A percentile compares a stretch with the other conserved stretches of the same genome.
Conservation (phyloP, 441 rosid species). For the Gossypium gossypioides region DNA sequence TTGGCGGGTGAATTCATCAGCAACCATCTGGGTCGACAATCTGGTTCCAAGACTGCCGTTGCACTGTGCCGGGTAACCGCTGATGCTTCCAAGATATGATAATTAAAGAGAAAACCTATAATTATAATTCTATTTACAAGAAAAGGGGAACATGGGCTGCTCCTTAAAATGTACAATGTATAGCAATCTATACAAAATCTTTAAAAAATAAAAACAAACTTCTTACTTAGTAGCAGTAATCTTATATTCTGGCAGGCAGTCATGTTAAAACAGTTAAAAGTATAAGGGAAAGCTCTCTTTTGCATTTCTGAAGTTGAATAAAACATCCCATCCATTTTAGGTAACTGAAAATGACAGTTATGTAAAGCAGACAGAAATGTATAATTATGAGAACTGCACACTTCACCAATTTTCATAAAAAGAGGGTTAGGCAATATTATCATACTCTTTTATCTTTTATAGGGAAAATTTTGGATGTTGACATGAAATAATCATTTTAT, state of each 20-base stretch:
- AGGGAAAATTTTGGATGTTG: no score
- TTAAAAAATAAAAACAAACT: not conserved
- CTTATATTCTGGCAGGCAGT: not conserved
- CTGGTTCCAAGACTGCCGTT: slow-evolving; percentile 72
- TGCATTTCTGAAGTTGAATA: not conserved
- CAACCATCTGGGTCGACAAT: slow-evolving; percentile 57
- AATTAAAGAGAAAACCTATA: slow-evolving; percentile 5
- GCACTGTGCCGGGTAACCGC: slow-evolving; percentile 49
- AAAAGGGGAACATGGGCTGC: not conserved
- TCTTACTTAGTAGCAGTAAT: not conserved
- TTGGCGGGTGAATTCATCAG: slow-evolving; percentile 76
- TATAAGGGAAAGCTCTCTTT: slow-evolving; percentile 3
- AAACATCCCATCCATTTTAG: not conserved
- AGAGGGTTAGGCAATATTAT: no score
- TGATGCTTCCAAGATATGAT: slow-evolving; percentile 79
- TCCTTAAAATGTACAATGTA: not conserved
- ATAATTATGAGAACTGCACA: no score
- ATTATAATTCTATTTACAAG: not conserved
- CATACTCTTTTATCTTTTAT: no score
- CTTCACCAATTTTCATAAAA: no score
- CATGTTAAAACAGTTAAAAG: not conserved
- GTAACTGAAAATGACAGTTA: no score
- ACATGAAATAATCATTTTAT: no score
- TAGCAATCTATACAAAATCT: not conserved
- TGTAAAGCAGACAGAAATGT: no score